Base-by-base conservation (phyloP, 2,329 filamentous ascomycete genomes). In the Venturiaceae sp. region DNA sequence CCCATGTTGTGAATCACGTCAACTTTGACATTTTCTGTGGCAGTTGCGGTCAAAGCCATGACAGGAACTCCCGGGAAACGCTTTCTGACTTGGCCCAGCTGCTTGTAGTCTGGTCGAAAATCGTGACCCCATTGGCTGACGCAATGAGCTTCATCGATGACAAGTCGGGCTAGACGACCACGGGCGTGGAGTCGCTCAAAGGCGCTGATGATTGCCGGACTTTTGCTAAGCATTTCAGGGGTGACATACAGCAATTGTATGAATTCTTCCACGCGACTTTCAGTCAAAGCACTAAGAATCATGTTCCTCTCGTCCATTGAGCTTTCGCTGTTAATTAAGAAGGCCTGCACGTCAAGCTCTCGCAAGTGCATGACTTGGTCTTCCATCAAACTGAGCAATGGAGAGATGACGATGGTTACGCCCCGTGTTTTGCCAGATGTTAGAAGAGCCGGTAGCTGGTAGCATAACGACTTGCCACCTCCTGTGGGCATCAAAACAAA, bases 71-170 rank as follows among this genome's bases (percentile, higher is more conserved):
- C 82, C 0, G 86, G 84, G 65, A 92, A 92, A 56, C 81, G 83
- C 41, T 76, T 71, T 53, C 92, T 83, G 46, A 96, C 77, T 60
- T 84, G 80, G 30, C 92, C 90, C 3, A 99, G 77, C 32, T 83
- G 82, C 71, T 96, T 96, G 76, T 99, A 99, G 69, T 97, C 92
- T 0, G 92, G 92, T 50, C 95, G 84, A 69, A 99, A 99, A 71
- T 99, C 94, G 65, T 99, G 94, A 0, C 94, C 94, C 94, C 94
- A 99, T 76, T 99, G 92, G 71, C 94, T 97, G 28, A 99, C 92
- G 71, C 94, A 99, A 71, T 99, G 94, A n/a, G 94, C 94, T 74
- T 99, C 95, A 65, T 99, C 94, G 62, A 99, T 95, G 57, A 99
- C 94, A 53, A 99, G 83, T 28, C 94, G 84, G 16, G 95, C 92